Conservation (phyloP, 306 rosid species). For the Leucaena leucocephala region DNA sequence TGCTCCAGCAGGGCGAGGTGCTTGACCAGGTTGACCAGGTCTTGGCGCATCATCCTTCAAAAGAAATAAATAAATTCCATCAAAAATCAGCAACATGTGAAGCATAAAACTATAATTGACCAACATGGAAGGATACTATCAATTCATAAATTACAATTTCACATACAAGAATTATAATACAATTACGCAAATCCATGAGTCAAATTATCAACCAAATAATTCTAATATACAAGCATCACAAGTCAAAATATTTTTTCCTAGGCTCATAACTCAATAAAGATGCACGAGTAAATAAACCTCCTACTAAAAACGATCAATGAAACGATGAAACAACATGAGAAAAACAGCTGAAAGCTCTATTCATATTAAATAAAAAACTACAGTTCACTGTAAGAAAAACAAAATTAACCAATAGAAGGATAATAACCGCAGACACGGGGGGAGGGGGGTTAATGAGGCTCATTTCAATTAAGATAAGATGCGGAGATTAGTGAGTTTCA, state of each 20-base stretch:
- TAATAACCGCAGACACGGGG: background rate
- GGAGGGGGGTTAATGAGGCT: background rate
- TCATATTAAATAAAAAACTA: background rate
- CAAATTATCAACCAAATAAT: background rate
- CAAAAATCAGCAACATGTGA: background rate
- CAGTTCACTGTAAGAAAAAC: background rate
- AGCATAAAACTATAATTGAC: background rate
- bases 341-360: background rate
- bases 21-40: constrained; percentile 77
- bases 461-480: background rate
- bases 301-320: background rate
- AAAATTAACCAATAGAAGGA: background rate
- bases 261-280: background rate
- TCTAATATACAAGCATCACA: background rate
- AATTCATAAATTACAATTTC: background rate
- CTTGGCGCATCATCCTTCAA: constrained; percentile 68
- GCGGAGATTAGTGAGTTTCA: background rate
- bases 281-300: background rate
- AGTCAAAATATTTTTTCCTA: background rate
- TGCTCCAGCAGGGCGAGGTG: constrained; percentile 62
- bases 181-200: background rate
- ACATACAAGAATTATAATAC: background rate
- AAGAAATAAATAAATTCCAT: constrained; percentile 10
- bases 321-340: no score
- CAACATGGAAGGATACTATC: background rate